Percentiles rank a stretch among this genome's conserved stretches.
phyloP scores from a whole-genome alignment of 2,329 filamentous ascomycete species.

The Sclerotinia spermophila region DNA sequence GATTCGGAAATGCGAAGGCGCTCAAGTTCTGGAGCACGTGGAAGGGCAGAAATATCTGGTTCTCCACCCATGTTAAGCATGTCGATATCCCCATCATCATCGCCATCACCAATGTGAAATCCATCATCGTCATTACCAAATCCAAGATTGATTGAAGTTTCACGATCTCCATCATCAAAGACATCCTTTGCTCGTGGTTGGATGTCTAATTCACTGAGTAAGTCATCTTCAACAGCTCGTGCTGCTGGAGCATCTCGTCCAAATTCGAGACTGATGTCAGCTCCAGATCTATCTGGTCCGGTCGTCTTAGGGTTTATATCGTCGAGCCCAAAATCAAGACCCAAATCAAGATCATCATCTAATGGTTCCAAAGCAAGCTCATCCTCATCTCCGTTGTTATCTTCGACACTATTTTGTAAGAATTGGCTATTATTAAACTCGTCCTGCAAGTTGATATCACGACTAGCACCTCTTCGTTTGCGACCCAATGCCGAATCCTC shows the following conservation, averaged over 20 bases:
- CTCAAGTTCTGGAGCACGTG: slow-evolving; percentile 46
- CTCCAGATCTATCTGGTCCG: slow-evolving; percentile 30
- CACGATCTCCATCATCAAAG: slow-evolving; percentile 47
- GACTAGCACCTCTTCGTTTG: slow-evolving; percentile 55
- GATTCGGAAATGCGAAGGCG: slow-evolving; percentile 66
- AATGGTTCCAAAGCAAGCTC: slow-evolving; percentile 50
- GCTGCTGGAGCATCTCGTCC: slow-evolving; percentile 79
- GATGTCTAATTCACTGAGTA: slow-evolving; percentile 59
- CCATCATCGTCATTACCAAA: slow-evolving; percentile 48
- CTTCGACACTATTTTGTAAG: slow-evolving; percentile 59
- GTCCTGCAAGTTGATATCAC: slow-evolving; percentile 66
- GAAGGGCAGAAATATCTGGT: slow-evolving; percentile 50
- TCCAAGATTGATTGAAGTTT: slow-evolving; percentile 52
- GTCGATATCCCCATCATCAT: slow-evolving; percentile 60
- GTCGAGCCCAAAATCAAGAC: slow-evolving; percentile 62
- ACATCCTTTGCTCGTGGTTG: slow-evolving; percentile 54
- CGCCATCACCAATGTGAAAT: slow-evolving; percentile 55
- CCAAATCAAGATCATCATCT: slow-evolving; percentile 68
- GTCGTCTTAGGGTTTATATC: slow-evolving; percentile 30
- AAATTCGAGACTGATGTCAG: slow-evolving; percentile 71
- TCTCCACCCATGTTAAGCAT: slow-evolving; percentile 62
- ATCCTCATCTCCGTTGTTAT: slow-evolving; percentile 47
- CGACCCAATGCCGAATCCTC: slow-evolving; percentile 55
- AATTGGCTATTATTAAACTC: slow-evolving; percentile 76
- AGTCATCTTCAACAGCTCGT: slow-evolving; percentile 64